Evolutionary conservation across 1,139 yeast species (phyloP).

Genomic region (Saccharomyces hybrid): DNA sequence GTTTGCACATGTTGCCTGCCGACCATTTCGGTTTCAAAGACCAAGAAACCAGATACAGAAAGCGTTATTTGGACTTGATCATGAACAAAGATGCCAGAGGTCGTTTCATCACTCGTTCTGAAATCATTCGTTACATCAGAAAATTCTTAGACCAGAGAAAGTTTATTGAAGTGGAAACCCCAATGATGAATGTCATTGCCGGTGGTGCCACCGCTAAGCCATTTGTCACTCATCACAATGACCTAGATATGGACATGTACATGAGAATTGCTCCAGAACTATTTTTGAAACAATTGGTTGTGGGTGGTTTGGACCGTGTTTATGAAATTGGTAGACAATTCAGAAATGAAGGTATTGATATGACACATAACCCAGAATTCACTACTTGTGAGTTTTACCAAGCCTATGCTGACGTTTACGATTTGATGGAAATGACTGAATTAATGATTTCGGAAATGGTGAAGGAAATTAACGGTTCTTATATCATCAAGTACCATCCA

Average conservation of each 20-base stretch:
- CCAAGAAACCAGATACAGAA: slow-evolving; percentile 94
- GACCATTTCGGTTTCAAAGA: slow-evolving; percentile 97
- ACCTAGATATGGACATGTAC: slow-evolving; percentile 89
- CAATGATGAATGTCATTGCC: slow-evolving; percentile 97
- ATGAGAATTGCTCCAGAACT: slow-evolving; percentile 99
- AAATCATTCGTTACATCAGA: slow-evolving; percentile 84
- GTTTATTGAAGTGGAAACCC: slow-evolving; percentile 94
- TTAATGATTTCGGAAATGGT: slow-evolving; percentile 94
- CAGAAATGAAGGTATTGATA: slow-evolving; percentile 96
- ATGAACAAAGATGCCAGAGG: slow-evolving; percentile 66
- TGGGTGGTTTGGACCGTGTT: slow-evolving; percentile 97
- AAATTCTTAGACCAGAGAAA: slow-evolving; percentile 76
- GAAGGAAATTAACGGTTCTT: slow-evolving; percentile 84
- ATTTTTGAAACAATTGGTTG: slow-evolving; percentile 91
- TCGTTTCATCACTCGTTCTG: slow-evolving; percentile 78
- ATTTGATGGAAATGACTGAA: slow-evolving; percentile 94
- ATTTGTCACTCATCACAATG: slow-evolving; percentile 93
- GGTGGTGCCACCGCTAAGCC: slow-evolving; percentile 99
- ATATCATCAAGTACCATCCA: slow-evolving; percentile 82
- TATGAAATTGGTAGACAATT: slow-evolving; percentile 98
- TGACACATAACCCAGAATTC: slow-evolving; percentile 93
- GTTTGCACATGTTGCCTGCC: slow-evolving; percentile 96
- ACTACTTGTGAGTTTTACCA: slow-evolving; percentile 91
- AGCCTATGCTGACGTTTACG: slow-evolving; percentile 62
- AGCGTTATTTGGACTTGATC: slow-evolving; percentile 86